Percentiles rank a stretch among this genome's conserved stretches.
phyloP scores from a whole-genome alignment of 176 grass and related monocot species.

The Cymbopogon citratus region DNA sequence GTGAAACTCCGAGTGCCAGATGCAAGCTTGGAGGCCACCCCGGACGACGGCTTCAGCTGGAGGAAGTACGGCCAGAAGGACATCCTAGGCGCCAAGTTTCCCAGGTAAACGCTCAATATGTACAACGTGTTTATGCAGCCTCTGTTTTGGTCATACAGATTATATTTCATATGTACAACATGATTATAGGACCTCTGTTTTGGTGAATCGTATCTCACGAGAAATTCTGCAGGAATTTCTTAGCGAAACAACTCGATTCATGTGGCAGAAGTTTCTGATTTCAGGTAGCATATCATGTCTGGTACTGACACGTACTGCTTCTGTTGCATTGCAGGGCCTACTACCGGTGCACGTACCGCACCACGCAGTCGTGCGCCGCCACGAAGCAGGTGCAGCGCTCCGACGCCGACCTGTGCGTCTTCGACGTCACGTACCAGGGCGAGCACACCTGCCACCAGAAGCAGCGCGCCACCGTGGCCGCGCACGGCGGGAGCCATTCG shows the following conservation, averaged over 20 bases:
- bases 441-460: conserved; percentile 63
- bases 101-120: no score
- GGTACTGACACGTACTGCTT: neutral
- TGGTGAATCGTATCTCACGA: neutral
- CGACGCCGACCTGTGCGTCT: conserved; percentile 51
- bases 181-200: neutral
- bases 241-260: no score
- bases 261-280: neutral
- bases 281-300: neutral
- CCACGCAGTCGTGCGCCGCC: conserved; percentile 49
- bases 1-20: conserved; percentile 24
- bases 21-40: conserved; percentile 15
- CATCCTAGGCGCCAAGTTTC: conserved; percentile 61
- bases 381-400: conserved; percentile 90
- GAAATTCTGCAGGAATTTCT: neutral
- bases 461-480: neutral
- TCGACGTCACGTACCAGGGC: conserved; percentile 70
- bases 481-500: neutral
- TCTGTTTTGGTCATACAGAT: no score
- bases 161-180: neutral
- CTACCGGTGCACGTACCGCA: conserved; percentile 83
- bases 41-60: conserved; percentile 78
- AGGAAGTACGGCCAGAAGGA: conserved; percentile 84
- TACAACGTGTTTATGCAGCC: no score
- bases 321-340: conserved; percentile 45